Evolutionary conservation across 2,329 filamentous ascomycete genomes (phyloP), one percentile per base, ranked within the genome.

Genomic region (Eurotiales sp.): DNA sequence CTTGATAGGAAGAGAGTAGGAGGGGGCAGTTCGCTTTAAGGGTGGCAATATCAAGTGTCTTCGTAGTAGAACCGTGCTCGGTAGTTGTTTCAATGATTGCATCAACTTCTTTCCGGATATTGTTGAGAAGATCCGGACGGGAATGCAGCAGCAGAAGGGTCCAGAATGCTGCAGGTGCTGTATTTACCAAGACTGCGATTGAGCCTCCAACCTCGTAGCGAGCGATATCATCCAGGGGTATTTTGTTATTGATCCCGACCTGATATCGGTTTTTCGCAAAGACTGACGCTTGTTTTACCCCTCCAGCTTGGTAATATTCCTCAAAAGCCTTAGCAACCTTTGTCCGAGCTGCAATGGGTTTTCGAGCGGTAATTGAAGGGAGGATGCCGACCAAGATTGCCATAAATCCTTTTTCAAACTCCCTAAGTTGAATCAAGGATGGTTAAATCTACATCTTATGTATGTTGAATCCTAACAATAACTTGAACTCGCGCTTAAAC

Each of bases 101-200:
- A 36, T 43, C 39, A 43, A 50, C 4, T 25, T 50, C 47, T 36
- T 27, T 37, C n/a, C 47, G 47, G 11, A 36, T 36, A 8, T 50
- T 39, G 14, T 36, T n/a, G 3, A 50, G 39, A 3, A 50, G 27
- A 12, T 29, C 39, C 1, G 19, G 27, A 11, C 36, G 19, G 21
- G 39, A n/a, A 15, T 43, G 21, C 4, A 50, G 14, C 5, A 43
- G 21, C 1, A 43, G n/a, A 36, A 50, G 39, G 23, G 29, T 17
- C 46, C 47, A 50, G 17, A 43, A 50, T 27, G 29, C 14, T n/a
- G 47, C 39, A 7, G 39, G 47, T 3, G 29, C 12, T n/a, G 47
- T 50, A 21, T 50, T 50, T 19, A 43, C 47, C 8, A 50, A 14
- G 7, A 50, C 27, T 4, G 47, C 47, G 43, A 50, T 36, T 7